Base-by-base conservation (phyloP, 169 alveolate genomes). In the Cryptosporidium felis region DNA sequence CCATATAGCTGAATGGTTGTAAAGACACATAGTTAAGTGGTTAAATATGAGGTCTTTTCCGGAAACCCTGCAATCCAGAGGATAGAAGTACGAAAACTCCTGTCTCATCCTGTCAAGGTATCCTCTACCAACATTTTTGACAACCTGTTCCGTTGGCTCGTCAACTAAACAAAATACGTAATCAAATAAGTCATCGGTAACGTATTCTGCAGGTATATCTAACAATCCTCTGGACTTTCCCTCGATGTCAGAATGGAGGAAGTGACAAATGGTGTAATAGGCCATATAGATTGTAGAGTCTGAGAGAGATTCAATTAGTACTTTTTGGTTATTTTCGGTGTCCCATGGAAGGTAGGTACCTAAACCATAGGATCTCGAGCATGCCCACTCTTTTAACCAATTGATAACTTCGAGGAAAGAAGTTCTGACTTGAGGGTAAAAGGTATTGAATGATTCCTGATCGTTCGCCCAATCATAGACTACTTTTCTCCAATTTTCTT, bases 231-330 rank as follows among this genome's bases (percentile, higher is more conserved):
- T 92, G 45, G 65, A 79, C 21, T 91, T 90, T 18, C 99, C 99
- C 82, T 93, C 94, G 2, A 95, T 88, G 67, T 89, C 95, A 23
- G 96, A 97, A 91, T 98, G 98, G 41, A 98, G 91, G 62, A 93
- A 96, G 90, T 98, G 99, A 10, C 98, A 96, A 40, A 98, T 94
- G 45, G 99, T 97, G 92, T 98, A 98, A 91, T 96, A 98, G 23
- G 99, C 99, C 99, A 98, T 96, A 89, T 98, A 98, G 59, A 98
- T 96, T 21, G 99, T 98, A 9, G 99, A 97, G 90, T 98, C 99
- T 12, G 99, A 96, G 18, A 98, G 94, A 38, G 99, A 95, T 85
- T 98, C 99, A 40, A 98, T 98, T 60, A 98, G 80, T 62, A 92
- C 93, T 41, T 92, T 93, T 85, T 90, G 91, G 40, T 91, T 93